These are phyloP conservation scores for Silybum marianum DNA, from an alignment of 129 eudicot species.

Conservation along the genomic window DNA sequence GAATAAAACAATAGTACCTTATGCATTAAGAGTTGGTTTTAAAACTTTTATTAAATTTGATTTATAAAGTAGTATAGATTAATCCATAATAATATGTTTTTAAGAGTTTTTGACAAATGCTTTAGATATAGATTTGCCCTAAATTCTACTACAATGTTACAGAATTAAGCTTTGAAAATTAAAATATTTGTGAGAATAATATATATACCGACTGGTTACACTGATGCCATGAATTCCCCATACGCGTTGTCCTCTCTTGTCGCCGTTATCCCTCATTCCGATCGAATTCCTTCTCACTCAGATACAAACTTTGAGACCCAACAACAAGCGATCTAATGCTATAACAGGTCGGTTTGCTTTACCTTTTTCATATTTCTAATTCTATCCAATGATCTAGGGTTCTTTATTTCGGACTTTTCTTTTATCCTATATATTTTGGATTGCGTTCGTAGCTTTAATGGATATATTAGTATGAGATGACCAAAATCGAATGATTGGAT, in stretches of 20 bases:
- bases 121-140: no score
- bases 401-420: background rate
- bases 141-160: background rate
- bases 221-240: slow-evolving; percentile 27
- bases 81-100: no score
- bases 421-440: background rate
- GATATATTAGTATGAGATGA: background rate
- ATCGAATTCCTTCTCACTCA: slow-evolving; percentile 25
- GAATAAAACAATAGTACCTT: no score
- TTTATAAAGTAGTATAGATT: no score
- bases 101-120: no score
- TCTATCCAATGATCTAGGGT: slow-evolving; percentile 19
- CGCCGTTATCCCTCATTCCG: slow-evolving; percentile 36
- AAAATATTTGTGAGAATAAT: background rate
- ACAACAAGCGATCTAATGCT: slow-evolving; percentile 26
- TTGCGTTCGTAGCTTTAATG: background rate
- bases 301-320: background rate
- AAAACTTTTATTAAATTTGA: no score
- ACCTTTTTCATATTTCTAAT: background rate
- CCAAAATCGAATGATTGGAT: slow-evolving; percentile 12
- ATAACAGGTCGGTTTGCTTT: slow-evolving; percentile 18
- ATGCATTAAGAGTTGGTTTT: no score
- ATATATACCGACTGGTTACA: slow-evolving; percentile 23
- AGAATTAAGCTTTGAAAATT: background rate
- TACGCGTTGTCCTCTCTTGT: slow-evolving; percentile 25